Percentiles rank a stretch among this genome's conserved stretches.
Conservation (phyloP, 495 filamentous ascomycete species). For the Entonaema liquescens region DNA sequence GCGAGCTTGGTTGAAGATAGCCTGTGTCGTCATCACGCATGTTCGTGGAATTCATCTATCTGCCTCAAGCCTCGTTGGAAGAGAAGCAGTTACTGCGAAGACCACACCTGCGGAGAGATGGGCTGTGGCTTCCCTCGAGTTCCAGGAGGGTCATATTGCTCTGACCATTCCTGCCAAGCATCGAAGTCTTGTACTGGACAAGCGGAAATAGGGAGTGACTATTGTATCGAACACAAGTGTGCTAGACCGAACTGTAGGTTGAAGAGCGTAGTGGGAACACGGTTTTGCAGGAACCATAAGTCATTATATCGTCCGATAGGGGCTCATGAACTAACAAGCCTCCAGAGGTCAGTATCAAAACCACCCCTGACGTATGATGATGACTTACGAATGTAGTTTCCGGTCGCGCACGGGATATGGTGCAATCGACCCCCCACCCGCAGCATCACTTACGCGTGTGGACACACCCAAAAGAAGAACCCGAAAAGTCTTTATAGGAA, state of each 20-base stretch:
- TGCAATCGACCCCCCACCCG: conserved; percentile 29
- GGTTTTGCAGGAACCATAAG: conserved; percentile 38
- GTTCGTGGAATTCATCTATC: conserved; percentile 32
- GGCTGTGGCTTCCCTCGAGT: conserved; percentile 32
- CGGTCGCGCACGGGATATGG: conserved; percentile 32
- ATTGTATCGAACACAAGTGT: conserved; percentile 40
- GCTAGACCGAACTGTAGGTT: conserved; percentile 32
- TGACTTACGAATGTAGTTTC: conserved; percentile 22
- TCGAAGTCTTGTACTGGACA: conserved; percentile 35
- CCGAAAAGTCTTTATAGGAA: conserved; percentile 19
- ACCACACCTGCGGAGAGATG: conserved; percentile 41
- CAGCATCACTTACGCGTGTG: conserved; percentile 25
- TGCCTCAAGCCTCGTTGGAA: conserved; percentile 38
- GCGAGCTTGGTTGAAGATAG: conserved; percentile 31
- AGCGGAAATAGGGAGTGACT: conserved; percentile 35
- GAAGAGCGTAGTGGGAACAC: conserved; percentile 29
- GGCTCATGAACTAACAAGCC: conserved; percentile 26
- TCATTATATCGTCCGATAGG: conserved; percentile 24
- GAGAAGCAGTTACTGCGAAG: conserved; percentile 36
- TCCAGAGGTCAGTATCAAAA: conserved; percentile 29
- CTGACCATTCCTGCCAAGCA: conserved; percentile 37
- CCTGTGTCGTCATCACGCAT: conserved; percentile 29
- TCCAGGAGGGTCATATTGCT: conserved; percentile 35
- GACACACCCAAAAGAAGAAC: conserved; percentile 12
- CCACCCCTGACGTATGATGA: not conserved